A percentile compares a stretch with the other conserved stretches of the same genome.
These are phyloP conservation scores for Fusarium staphyleae DNA, from an alignment of 2,329 filamentous ascomycete genomes.

Conservation along the genomic window DNA sequence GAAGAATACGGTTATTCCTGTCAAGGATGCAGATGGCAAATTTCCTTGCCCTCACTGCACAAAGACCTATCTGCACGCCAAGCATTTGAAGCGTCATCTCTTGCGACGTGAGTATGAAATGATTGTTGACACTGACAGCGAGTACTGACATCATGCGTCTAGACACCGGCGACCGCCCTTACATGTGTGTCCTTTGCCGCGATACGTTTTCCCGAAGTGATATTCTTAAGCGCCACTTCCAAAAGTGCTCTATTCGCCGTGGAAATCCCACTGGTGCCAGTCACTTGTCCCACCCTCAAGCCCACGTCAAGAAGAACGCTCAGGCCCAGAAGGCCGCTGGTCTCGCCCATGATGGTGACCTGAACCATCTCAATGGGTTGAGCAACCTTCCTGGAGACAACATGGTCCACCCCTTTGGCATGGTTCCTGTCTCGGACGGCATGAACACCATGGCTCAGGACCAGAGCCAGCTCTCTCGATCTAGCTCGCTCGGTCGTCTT, in stretches of 20 bases:
- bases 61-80: constrained; percentile 96
- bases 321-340: constrained; percentile 63
- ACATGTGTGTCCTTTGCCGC: constrained; percentile 97
- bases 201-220: constrained; percentile 98
- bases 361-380: constrained; percentile 68
- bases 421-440: constrained; percentile 63
- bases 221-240: constrained; percentile 98
- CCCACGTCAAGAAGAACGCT: constrained; percentile 82
- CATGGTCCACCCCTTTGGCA: constrained; percentile 65
- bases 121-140: constrained; percentile 38
- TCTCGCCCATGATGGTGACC: constrained; percentile 59
- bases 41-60: constrained; percentile 98
- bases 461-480: constrained; percentile 67
- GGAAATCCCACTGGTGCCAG: constrained; percentile 95
- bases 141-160: constrained; percentile 40
- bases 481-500: constrained; percentile 66
- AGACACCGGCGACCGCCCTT: constrained; percentile 98
- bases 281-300: constrained; percentile 91
- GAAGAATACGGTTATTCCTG: constrained; percentile 85
- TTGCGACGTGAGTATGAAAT: constrained; percentile 80
- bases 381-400: constrained; percentile 64
- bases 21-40: constrained; percentile 97
- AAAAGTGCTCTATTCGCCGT: constrained; percentile 96
- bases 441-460: constrained; percentile 67
- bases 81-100: constrained; percentile 96